phyloP scores from a whole-genome alignment of 2,329 filamentous ascomycete species.

The Metarhizium brunneum region DNA sequence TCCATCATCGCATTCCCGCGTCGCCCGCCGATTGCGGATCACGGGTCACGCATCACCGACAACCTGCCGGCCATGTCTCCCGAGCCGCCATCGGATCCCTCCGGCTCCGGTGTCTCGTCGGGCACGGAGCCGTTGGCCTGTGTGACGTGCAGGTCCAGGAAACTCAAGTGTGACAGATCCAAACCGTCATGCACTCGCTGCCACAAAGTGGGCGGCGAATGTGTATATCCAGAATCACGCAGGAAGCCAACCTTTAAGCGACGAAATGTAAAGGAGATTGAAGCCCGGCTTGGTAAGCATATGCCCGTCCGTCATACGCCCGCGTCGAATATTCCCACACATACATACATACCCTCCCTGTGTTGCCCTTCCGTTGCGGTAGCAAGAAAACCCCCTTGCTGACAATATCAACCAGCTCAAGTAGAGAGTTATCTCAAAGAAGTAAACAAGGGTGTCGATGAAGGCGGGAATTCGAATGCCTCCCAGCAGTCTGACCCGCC shows the following conservation, averaged over 20 bases:
- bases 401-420: constrained; percentile 47
- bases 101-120: not conserved
- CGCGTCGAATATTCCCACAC: no score
- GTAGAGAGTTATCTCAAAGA: constrained; percentile 72
- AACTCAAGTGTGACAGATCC: constrained; percentile 76
- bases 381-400: not conserved
- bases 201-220: constrained; percentile 62
- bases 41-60: not conserved
- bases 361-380: no score
- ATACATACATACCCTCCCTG: no score
- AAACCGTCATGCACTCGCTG: constrained; percentile 78
- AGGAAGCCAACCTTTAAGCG: constrained; percentile 83
- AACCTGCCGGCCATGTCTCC: not conserved
- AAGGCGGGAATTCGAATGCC: constrained; percentile 1
- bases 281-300: constrained; percentile 68
- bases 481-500: constrained; percentile 3
- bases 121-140: constrained; percentile 57
- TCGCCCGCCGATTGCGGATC: not conserved
- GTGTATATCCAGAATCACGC: constrained; percentile 80
- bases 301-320: not conserved
- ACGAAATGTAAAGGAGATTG: constrained; percentile 82
- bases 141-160: constrained; percentile 72
- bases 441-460: constrained; percentile 33
- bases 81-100: not conserved
- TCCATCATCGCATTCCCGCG: not conserved